Evolutionary conservation across 106 monocot species (phyloP), one percentile per base, ranked within the genome.

Genomic region (Amphibolis antarctica): DNA sequence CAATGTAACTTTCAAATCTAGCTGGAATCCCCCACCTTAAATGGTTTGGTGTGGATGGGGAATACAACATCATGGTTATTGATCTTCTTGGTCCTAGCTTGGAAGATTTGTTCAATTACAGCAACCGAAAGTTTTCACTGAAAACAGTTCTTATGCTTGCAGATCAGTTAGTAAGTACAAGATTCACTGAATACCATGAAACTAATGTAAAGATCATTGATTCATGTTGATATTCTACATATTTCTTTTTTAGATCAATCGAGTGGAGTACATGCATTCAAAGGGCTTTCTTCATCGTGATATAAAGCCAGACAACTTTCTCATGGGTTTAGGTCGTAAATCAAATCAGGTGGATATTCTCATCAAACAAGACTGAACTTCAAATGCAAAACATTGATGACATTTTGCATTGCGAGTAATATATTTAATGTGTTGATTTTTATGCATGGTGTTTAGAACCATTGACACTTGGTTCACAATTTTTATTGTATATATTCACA

Each of bases 301-400:
- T 74, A 92, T 92, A 15, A 92, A 92, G 56, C 92, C 92, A 51
- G 91, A 92, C 75, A 92, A 92, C 76, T 92, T 92, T 79, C 79
- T 92, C 44, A 92, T 92, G 91, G 91, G 92, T 20, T 79, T 92
- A 71, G 92, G 92, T 25, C 79, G 84, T 52, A 62, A 86, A 61
- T 86, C 86, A 47, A 92, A 87, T 80, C 92, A 92, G 86, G 92
- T 87, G 43, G 6, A 51, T 14, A 63, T 17, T 31, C 7, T 18
- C 29, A 67, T 60, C 10, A 12, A 0, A 22, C 42, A 0, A 49
- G 0, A 15, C 5, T 1, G 42, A 14, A 15, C 29, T 62, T 10
- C 31, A 62, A 10, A 45, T 50, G 36, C 36, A 4, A 36, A 36
- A 36, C 7, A 7, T 36, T 4, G 7, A 36, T 36, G 36, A 36